Base-by-base conservation (phyloP, 2,329 filamentous ascomycete genomes). In the Cephalotrichum gorgonifer region DNA sequence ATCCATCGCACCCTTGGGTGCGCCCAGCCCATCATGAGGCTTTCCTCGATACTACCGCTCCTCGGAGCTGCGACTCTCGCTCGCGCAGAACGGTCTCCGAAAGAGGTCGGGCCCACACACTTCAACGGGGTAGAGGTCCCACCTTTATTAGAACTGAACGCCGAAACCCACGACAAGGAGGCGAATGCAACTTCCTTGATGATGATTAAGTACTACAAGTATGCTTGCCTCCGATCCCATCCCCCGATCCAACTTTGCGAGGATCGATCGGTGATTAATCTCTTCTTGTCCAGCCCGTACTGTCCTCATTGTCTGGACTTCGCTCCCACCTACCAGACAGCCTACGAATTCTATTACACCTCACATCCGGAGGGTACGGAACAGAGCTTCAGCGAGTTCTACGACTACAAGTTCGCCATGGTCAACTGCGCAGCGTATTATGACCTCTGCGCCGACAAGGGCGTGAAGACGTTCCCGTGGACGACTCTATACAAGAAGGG, bases 301-400 rank as follows among this genome's bases (percentile, higher is more conserved):
- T 81, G 78, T 65, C 75, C 75, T 43, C 88, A 95, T 65, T 96
- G 90, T 70, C 76, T 76, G 62, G 72, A 76, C 45, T 86, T 88
- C 60, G 88, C 87, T 47, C 93, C 93, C 7, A 83, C 80, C 46
- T 96, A 81, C 74, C 89, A 97, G 67, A 96, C 90, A 5, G 67
- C 91, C 14, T 95, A 97, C 73, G 93, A 98, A 69, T 96, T 83
- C 66, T 98, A 96, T 71, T 72, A 88, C 70, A 96, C 90, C 33
- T 93, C 88, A 33, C 83, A 88, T 58, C 84, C 85, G 15, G 57
- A 72, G 68, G 56, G 77, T 69, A 67, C 76, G 68, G 54, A 79
- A 68, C 68, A 74, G 38, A 66, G 68, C 26, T 96, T 96, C 60
- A 81, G 83, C 28, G 75, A 83, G 49, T 93, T 82, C 64, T 97